Base-by-base conservation (phyloP, 192 early-diverging fungal species). In the Backusella circina region DNA sequence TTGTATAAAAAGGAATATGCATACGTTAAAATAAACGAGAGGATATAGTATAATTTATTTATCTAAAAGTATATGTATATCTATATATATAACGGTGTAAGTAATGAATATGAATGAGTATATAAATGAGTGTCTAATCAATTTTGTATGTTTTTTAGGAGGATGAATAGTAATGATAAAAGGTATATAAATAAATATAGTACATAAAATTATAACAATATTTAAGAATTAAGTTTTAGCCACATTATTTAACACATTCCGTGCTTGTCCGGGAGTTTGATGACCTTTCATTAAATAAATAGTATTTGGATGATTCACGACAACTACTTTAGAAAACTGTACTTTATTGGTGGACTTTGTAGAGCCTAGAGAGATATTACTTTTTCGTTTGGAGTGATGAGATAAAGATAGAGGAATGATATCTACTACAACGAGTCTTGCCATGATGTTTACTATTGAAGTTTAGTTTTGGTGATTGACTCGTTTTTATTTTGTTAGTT, bases 131-230 rank as follows among this genome's bases (percentile, higher is more conserved):
- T 54, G 21, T 54, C 21, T 23, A 50, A 50, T 50, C 44, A 18
- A 15, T 47, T 15, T 47, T n/a, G 47, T n/a, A 50, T 50, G 18
- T 61, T 21, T 21, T 57, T 28, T 13, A 26, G 54, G 23, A 12
- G 21, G 23, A 28, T 61, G 54, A 61, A 61, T 61, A 26, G 10
- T n/a, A 15, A 44, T 44, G 26, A 26, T 26, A 61, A 61, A 15
- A 41, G 39, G 39, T 61, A 61, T 61, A 61, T 61, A 61, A 61
- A 61, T 61, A 61, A 61, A 61, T 61, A 61, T 61, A 61, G 54
- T 61, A 61, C 54, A 61, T 47, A 47, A 5, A 47, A 18, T 21
- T 47, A 61, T 61, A 61, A 28, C 54, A 12, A 28, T 13, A 61
- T 23, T 61, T 61, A 61, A 8, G 54, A 28, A 61, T 61, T 61